A percentile compares a stretch with the other conserved stretches of the same genome.
Conservation (phyloP, 2,329 filamentous ascomycete species). For the Myriangium duriaei region DNA sequence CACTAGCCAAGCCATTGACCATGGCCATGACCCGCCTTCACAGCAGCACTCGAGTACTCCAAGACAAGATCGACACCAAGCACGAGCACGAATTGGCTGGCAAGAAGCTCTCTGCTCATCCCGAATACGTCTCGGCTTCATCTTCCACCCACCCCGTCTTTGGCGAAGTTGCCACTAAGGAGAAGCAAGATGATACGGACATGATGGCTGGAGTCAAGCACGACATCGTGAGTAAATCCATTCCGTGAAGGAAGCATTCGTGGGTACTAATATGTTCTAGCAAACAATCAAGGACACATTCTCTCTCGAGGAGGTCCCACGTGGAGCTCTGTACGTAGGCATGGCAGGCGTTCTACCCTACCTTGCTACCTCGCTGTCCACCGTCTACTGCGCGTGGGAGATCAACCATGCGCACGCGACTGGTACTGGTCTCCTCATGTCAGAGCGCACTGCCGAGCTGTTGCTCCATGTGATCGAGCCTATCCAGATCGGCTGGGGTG, state of each 20-base stretch:
- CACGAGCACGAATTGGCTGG: constrained; percentile 43
- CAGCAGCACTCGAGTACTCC: constrained; percentile 16
- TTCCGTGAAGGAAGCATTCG: not conserved
- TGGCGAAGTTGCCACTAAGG: constrained; percentile 24
- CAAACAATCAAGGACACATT: constrained; percentile 38
- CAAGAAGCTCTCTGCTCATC: constrained; percentile 45
- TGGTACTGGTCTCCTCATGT: constrained; percentile 53
- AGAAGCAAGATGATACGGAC: constrained; percentile 26
- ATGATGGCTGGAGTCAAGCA: constrained; percentile 34
- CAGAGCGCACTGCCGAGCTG: constrained; percentile 56
- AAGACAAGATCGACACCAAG: constrained; percentile 41
- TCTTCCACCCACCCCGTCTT: constrained; percentile 38
- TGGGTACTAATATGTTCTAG: constrained; percentile 18
- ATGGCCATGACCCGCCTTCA: constrained; percentile 15
- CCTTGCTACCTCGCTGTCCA: constrained; percentile 69
- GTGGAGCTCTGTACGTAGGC: constrained; percentile 37
- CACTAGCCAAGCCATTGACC: constrained; percentile 24
- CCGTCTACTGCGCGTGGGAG: constrained; percentile 70
- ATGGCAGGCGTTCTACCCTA: constrained; percentile 49
- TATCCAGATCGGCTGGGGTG: constrained; percentile 81
- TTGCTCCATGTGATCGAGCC: constrained; percentile 69
- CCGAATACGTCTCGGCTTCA: constrained; percentile 46
- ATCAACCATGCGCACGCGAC: constrained; percentile 54
- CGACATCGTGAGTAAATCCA: constrained; percentile 21
- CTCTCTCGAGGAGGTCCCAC: constrained; percentile 32